These are phyloP conservation scores for Myxozyma sirexii DNA, from an alignment of 805 yeast species.

Conservation along the genomic window DNA sequence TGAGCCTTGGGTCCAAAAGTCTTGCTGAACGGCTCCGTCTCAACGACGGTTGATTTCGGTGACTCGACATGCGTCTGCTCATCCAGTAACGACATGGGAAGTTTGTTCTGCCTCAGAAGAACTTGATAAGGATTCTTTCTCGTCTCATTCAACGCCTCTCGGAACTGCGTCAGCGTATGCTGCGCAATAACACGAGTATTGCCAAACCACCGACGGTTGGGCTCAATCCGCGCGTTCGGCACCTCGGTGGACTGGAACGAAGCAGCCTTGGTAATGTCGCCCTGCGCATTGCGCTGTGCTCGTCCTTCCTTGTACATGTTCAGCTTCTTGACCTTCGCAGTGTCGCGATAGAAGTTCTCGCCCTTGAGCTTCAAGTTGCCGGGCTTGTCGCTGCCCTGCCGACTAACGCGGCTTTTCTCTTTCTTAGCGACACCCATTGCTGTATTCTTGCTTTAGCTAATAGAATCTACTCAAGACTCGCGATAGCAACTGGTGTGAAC, in stretches of 20 bases:
- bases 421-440: conserved; percentile 91
- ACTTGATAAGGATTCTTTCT: conserved; percentile 84
- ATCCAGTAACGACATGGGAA: conserved; percentile 93
- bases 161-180: conserved; percentile 89
- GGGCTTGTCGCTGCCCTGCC: conserved; percentile 67
- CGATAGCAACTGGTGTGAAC: background rate
- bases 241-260: conserved; percentile 81
- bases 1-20: conserved; percentile 96
- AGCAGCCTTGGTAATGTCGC: conserved; percentile 87
- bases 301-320: conserved; percentile 93
- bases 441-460: background rate
- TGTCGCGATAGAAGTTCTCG: conserved; percentile 79
- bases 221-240: conserved; percentile 92
- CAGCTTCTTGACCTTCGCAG: conserved; percentile 59
- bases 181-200: conserved; percentile 97
- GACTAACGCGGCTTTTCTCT: conserved; percentile 81
- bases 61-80: conserved; percentile 70
- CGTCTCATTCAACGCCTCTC: conserved; percentile 90
- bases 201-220: conserved; percentile 97
- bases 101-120: conserved; percentile 79
- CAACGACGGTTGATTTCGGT: conserved; percentile 78
- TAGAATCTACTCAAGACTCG: background rate
- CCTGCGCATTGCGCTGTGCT: conserved; percentile 81
- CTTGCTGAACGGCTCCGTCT: conserved; percentile 78
- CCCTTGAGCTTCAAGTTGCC: conserved; percentile 95